phyloP scores from a whole-genome alignment of 176 grass and related monocot species.

The Oryza punctata region DNA sequence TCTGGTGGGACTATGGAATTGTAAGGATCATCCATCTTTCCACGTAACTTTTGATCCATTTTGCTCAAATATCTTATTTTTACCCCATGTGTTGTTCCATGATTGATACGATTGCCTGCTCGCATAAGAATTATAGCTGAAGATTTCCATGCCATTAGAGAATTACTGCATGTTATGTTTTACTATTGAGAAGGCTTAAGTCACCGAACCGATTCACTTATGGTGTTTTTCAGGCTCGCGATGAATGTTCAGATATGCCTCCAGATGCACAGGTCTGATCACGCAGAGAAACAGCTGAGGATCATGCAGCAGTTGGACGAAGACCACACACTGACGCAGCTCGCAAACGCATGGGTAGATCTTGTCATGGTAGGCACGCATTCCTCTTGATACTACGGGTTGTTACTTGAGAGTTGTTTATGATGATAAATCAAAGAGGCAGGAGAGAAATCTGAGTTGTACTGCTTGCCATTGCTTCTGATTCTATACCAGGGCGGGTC shows the following conservation, averaged over 20 bases:
- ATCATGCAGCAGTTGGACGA: conserved; percentile 81
- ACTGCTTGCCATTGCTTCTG: not conserved
- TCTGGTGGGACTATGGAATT: conserved; percentile 74
- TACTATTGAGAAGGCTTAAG: not conserved
- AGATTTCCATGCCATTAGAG: not conserved
- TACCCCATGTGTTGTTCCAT: not conserved
- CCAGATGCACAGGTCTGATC: conserved; percentile 67
- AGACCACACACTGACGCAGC: conserved; percentile 88
- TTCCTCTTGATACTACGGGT: not conserved
- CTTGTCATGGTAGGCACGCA: conserved; percentile 48
- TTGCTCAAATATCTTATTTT: not conserved
- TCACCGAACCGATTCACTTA: not conserved
- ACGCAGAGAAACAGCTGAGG: conserved; percentile 80
- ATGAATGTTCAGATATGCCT: conserved; percentile 79
- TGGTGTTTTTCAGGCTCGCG: conserved; percentile 50
- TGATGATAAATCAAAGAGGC: not conserved
- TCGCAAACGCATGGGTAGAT: conserved; percentile 78
- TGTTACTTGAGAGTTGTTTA: not conserved
- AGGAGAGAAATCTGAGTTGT: not conserved
- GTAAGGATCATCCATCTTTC: conserved; percentile 25
- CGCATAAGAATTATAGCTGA: not conserved
- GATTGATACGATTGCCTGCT: not conserved
- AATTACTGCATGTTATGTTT: not conserved
- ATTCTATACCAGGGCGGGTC: conserved; percentile 57
- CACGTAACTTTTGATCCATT: not conserved